Base-by-base conservation (phyloP, 495 filamentous ascomycete genomes). In the Aspergillus conjunctus region DNA sequence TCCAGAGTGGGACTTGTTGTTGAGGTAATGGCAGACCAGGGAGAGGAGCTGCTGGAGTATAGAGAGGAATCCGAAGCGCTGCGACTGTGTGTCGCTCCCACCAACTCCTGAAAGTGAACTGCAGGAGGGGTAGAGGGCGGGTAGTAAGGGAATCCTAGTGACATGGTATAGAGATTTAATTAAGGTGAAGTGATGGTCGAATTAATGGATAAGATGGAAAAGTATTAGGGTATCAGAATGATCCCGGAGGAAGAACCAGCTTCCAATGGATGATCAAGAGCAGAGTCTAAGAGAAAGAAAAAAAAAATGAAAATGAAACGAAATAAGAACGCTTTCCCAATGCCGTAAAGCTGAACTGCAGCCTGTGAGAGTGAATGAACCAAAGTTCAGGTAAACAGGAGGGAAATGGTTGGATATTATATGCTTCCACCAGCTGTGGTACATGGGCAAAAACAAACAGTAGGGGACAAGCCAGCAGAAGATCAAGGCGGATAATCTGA, bases 31-130 rank as follows among this genome's bases (percentile, higher is more conserved):
- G 86, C 85, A 63, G 88, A 90, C 73, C 88, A 89, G 57, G 91
- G 90, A 62, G 91, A 93, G 44, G 88, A 91, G 70, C 90, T 85
- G 61, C 83, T 78, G 15, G 84, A 87, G 71, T 81, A 86, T 58
- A 80, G 56, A 20, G 81, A 82, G 7, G 79, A 82, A 37, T 70
- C 71, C 20, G 81, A 81, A 7, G 75, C 68, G 54, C 75, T 73
- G 55, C 77, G 77, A 60, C 74, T 77, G 65, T 83, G 78, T 6
- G 60, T 68, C 30, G 66, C 71, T 12, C 69, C 71, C 50, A 67
- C 46, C 17, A 61, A 66, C 52, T 71, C 71, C 45, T 71, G 71
- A 54, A 72, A 70, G 46, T 67, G 70, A 17, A 72, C 14, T 17
- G 63, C 66, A 30, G 80, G 77, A 44, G 81, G 81, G 37, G 81